Evolutionary conservation across 768 basidiomycete species (phyloP), one percentile per base, ranked within the genome.

Genomic region (Lactifluus subvellereus): DNA sequence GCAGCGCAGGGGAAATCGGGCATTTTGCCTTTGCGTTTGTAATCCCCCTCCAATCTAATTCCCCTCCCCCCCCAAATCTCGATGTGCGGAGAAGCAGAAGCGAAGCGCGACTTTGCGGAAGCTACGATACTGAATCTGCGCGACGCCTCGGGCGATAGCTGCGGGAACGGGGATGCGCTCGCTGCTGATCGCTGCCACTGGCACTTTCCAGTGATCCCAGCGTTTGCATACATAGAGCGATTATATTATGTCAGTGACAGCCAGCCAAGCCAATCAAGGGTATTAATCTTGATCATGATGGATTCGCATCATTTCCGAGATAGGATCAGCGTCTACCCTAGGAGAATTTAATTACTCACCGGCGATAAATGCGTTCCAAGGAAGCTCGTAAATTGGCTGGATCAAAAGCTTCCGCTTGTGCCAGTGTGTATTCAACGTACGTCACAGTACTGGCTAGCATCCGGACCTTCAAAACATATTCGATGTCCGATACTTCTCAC

Each of bases 1-100:
- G 58, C 54, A 54, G 9, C 65, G 58, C 54, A 54, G 9, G 53
- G 30, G 54, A 54, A 64, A 64, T 64, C 62, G 65, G 65, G 62
- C 58, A 51, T 66, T 66, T 66, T 54, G 49, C 54, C 52, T 66
- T 65, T 60, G 51, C 42, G 42, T 53, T 52, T 32, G 14, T 18
- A 43, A 43, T 43, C 5, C 14, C 18, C 40, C 14, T 5, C 14
- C 14, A 13, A 27, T 27, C 27, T 27, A 27, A 27, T 30, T 32
- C 37, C 16, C 9, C 30, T n/a, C n/a, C 14, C 45, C 42, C 18
- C 20, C 59, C 10, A 18, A 64, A 66, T 60, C 62, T 64, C 62
- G 66, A 66, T 66, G 16, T 18, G 49, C 43, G 22, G 32, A 48
- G 57, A 52, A 53, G 45, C 13, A 60, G 57, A 49, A 58, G 57